phyloP scores from a whole-genome alignment of 139 green algal species.

The Yamagishiella unicocca region DNA sequence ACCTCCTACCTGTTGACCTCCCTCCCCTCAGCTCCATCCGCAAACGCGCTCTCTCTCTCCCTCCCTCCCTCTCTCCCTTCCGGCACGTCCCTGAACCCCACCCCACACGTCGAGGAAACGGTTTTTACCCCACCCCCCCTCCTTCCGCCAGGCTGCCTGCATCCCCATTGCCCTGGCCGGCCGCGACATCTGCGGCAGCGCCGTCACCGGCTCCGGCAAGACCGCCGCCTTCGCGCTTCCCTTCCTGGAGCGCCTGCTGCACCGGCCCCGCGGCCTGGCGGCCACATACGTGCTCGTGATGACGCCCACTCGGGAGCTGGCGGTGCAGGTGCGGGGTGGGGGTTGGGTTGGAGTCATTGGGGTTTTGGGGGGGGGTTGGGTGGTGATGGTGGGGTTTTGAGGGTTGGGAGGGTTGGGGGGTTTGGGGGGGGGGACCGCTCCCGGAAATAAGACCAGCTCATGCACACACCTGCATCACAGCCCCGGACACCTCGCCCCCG shows the following conservation, averaged over 20 bases:
- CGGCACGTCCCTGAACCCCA: no score
- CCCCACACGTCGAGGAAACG: no score
- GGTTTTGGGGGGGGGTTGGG: no score
- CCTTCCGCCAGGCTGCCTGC: conserved; percentile 84
- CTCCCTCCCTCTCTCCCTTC: no score
- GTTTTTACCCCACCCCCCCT: neutral
- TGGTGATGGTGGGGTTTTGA: no score
- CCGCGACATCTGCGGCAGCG: conserved; percentile 94
- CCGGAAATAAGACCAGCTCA: no score
- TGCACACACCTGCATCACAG: no score
- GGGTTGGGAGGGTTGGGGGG: no score
- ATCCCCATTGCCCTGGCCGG: conserved; percentile 94
- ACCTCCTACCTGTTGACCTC: neutral
- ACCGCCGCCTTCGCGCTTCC: conserved; percentile 97
- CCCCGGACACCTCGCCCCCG: no score
- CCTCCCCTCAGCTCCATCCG: neutral
- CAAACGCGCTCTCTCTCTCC: no score
- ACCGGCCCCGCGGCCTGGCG: conserved; percentile 79
- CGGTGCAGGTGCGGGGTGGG: conserved; percentile 91
- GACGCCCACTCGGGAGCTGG: conserved; percentile 93
- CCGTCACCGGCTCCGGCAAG: conserved; percentile 97
- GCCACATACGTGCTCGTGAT: conserved; percentile 89
- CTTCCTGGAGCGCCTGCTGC: conserved; percentile 94
- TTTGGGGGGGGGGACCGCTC: no score
- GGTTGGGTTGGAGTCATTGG: no score